These are phyloP conservation scores for Lactarius hengduanensis DNA, from an alignment of 768 basidiomycete species.

Conservation along the genomic window DNA sequence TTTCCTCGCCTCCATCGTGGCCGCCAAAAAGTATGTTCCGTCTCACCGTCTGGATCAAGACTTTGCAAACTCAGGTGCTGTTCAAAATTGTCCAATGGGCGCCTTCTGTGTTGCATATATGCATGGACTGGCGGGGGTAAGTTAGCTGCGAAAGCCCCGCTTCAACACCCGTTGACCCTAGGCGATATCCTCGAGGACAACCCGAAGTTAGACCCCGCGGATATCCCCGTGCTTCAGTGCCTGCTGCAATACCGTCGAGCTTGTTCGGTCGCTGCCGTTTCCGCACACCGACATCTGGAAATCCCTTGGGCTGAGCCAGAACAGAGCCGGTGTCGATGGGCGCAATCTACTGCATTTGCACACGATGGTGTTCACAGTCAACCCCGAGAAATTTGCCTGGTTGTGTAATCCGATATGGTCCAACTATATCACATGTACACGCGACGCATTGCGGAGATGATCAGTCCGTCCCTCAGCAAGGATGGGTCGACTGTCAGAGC, in stretches of 20 bases:
- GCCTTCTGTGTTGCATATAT: neutral
- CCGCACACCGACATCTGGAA: neutral
- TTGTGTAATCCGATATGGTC: neutral
- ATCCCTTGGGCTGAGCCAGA: neutral
- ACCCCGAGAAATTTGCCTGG: neutral
- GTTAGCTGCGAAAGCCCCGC: neutral
- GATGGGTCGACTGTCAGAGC: too few species aligned
- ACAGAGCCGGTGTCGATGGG: neutral
- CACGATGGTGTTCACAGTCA: neutral
- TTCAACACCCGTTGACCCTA: neutral
- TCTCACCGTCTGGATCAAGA: neutral
- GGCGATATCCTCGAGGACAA: neutral
- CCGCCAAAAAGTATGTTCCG: neutral
- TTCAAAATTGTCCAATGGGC: neutral
- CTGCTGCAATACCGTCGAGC: constrained; percentile 11
- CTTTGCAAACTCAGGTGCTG: neutral
- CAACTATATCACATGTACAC: neutral
- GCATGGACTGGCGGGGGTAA: neutral
- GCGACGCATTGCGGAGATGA: neutral
- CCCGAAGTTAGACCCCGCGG: neutral
- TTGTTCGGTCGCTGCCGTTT: neutral
- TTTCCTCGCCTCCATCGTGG: neutral
- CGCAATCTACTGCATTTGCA: neutral
- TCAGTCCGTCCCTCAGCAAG: too few species aligned
- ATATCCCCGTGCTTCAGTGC: neutral